Percentiles rank a stretch among this genome's conserved stretches.
Conservation (phyloP, 1,284 basidiomycete species). For the Cutaneotrichosporon arboriforme region DNA sequence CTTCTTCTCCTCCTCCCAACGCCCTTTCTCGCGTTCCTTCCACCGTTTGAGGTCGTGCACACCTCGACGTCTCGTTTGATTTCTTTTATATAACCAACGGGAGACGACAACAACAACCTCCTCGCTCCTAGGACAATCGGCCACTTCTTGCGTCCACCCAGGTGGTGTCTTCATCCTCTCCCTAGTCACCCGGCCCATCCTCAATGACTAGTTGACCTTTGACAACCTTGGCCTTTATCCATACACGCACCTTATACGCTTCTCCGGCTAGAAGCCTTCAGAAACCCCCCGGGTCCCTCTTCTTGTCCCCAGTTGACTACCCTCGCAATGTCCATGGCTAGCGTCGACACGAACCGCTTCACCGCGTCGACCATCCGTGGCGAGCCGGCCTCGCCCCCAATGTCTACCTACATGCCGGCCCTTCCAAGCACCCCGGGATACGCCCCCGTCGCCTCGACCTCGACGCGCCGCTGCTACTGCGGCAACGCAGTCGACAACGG, state of each 20-base stretch:
- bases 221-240: not conserved
- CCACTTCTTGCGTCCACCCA: too few relatives aligned
- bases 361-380: conserved; percentile 9
- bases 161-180: too few relatives aligned
- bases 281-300: not conserved
- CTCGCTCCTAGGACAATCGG: too few relatives aligned
- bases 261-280: conserved; percentile 7
- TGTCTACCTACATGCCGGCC: not conserved
- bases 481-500: conserved; percentile 29
- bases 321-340: conserved; percentile 2
- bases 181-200: too few relatives aligned
- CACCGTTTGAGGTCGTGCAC: too few relatives aligned
- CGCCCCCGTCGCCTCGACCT: not conserved
- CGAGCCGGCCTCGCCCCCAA: conserved; percentile 11
- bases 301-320: not conserved
- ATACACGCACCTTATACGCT: conserved; percentile 2
- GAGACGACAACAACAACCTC: too few relatives aligned
- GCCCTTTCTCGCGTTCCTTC: too few relatives aligned
- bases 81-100: too few relatives aligned
- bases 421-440: conserved; percentile 4
- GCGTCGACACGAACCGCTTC: conserved; percentile 7
- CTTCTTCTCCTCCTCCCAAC: too few relatives aligned
- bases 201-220: too few relatives aligned
- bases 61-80: too few relatives aligned
- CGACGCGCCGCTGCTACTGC: conserved; percentile 34